These are phyloP conservation scores for Trifolium dubium DNA, from an alignment of 306 rosid species.

Conservation along the genomic window DNA sequence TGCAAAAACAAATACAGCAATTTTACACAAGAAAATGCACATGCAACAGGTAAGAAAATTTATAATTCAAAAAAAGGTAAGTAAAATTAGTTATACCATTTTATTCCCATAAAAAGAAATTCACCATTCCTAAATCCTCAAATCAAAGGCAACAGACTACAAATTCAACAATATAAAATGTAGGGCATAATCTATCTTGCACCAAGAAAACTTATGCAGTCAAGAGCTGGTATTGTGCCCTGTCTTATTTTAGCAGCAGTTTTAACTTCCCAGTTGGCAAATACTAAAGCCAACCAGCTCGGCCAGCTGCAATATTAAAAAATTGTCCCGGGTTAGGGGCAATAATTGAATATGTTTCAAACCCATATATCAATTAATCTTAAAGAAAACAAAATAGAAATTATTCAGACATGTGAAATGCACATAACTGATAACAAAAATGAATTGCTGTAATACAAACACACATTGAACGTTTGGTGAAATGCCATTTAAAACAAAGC, in stretches of 20 bases:
- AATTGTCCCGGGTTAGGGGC: background rate
- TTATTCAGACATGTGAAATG: no score
- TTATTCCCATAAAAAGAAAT: conserved; percentile 6
- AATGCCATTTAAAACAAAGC: background rate
- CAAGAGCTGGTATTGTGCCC: conserved; percentile 71
- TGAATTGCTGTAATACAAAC: background rate
- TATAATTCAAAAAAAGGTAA: no score
- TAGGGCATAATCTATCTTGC: conserved; percentile 75
- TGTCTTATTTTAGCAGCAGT: conserved; percentile 20
- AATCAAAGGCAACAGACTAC: conserved; percentile 43
- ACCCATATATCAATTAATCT: no score
- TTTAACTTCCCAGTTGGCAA: conserved; percentile 26
- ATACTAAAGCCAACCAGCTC: conserved; percentile 34
- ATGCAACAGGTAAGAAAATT: background rate
- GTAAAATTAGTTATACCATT: background rate
- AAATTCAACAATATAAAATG: conserved; percentile 38
- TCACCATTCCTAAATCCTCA: background rate
- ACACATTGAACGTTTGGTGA: background rate
- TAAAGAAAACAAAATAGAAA: no score
- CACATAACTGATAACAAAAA: background rate
- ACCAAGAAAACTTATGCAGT: conserved; percentile 62
- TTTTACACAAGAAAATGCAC: background rate
- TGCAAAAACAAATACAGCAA: background rate
- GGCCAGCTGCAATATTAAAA: conserved; percentile 12
- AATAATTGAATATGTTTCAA: background rate